Evolutionary conservation across 1,284 basidiomycete genomes (phyloP), one percentile per base, ranked within the genome.

Genomic region (Gymnopus androsaceus): DNA sequence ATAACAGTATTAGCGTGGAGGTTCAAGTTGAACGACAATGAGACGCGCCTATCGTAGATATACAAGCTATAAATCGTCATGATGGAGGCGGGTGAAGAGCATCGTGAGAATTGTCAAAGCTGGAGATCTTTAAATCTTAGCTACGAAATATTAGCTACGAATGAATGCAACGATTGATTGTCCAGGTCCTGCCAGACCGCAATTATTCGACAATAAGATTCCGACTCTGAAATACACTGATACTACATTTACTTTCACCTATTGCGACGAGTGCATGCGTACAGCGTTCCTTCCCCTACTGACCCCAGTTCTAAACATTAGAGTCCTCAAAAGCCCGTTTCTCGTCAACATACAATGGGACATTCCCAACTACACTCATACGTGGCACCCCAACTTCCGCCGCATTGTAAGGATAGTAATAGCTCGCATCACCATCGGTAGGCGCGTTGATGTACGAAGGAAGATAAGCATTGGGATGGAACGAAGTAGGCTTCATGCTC

Each of bases 11-110:
- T 17, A 44, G 17, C n/a, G n/a, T 34, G 11, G 38, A 42, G 30
- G 17, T 19, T 21, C 44, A 55, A 23, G 30, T 28, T 49, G 37
- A 33, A 25, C 15, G 31, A 44, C 17, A 51, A 4, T 17, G 40
- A n/a, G 21, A 30, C 79, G 64, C 63, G 83, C 92, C 92, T 82
- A 72, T 95, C 93, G 69, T 86, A 96, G 62, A 96, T 88, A 77
- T 95, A 95, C 47, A 96, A 75, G 62, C 92, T 94, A 75, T 85
- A 84, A 64, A 95, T 92, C 11, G 90, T 89, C 86, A 95, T 92
- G n/a, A n/a, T n/a, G 23, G 46, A 45, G 9, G 40, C 38, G 23
- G 25, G 34, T 21, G 45, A 58, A 17, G 0, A 77, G 15, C 45
- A 47, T 25, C 21, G 8, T 11, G 40, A 11, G 12, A n/a, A 11